These are phyloP conservation scores for Tetracladium setigerum DNA, from an alignment of 495 filamentous ascomycete species.

Conservation along the genomic window DNA sequence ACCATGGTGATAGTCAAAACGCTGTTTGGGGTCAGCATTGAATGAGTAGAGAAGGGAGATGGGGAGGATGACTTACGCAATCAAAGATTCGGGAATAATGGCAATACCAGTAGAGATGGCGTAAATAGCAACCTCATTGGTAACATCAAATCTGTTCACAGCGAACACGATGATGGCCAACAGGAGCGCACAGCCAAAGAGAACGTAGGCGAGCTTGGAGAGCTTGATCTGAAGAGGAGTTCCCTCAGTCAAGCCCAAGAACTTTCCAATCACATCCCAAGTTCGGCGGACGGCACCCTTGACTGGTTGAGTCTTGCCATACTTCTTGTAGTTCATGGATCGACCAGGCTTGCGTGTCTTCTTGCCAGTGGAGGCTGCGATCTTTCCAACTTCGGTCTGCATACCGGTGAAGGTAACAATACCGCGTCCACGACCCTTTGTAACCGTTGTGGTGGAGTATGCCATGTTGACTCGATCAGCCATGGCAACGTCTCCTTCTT, in stretches of 20 bases:
- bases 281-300: constrained; percentile 49
- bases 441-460: constrained; percentile 59
- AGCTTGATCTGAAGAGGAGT: constrained; percentile 80
- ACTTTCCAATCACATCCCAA: constrained; percentile 56
- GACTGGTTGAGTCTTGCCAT: constrained; percentile 48
- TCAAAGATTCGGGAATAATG: constrained; percentile 64
- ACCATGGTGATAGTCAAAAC: constrained; percentile 71
- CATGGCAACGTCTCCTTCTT: constrained; percentile 46
- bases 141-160: constrained; percentile 62
- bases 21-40: constrained; percentile 13
- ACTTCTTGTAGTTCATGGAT: constrained; percentile 56
- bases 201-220: constrained; percentile 63
- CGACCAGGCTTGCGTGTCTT: constrained; percentile 52
- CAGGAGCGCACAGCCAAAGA: constrained; percentile 67
- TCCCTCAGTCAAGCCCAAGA: constrained; percentile 69
- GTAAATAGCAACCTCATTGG: constrained; percentile 71
- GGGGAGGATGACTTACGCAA: constrained; percentile 35
- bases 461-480: constrained; percentile 64
- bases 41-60: background rate
- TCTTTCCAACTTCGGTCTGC: constrained; percentile 79
- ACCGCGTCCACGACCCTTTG: constrained; percentile 59
- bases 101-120: constrained; percentile 68
- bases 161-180: constrained; percentile 75
- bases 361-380: constrained; percentile 57
- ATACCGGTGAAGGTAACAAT: constrained; percentile 68